A percentile compares a stretch with the other conserved stretches of the same genome.
Conservation (phyloP, 495 filamentous ascomycete species). For the Penicillium maclennaniae region DNA sequence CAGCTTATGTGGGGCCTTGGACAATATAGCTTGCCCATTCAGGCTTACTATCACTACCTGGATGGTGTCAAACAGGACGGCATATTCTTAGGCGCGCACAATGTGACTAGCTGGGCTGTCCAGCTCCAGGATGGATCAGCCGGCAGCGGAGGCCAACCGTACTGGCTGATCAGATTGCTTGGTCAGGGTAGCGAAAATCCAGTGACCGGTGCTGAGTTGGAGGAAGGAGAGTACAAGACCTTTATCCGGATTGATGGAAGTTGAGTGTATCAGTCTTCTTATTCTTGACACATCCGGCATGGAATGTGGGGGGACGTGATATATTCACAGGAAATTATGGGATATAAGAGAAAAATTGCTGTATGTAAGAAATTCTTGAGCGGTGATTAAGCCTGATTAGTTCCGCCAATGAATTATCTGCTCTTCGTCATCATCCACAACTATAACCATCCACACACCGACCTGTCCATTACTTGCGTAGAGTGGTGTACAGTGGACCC, state of each 20-base stretch:
- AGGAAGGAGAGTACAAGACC: conserved; percentile 8
- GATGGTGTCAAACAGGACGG: conserved; percentile 12
- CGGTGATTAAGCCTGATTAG: not conserved
- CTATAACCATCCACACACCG: conserved; percentile 61
- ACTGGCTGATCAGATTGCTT: conserved; percentile 8
- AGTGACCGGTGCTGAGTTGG: not conserved
- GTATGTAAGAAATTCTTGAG: not conserved
- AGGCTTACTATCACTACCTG: conserved; percentile 7
- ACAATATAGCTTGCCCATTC: conserved; percentile 5
- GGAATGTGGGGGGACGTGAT: not conserved
- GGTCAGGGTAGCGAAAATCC: conserved; percentile 6
- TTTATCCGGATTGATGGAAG: conserved; percentile 7
- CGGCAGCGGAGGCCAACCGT: conserved; percentile 3
- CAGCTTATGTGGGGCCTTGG: conserved; percentile 8
- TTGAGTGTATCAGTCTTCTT: not conserved
- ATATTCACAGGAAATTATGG: not conserved
- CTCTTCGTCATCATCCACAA: conserved; percentile 48
- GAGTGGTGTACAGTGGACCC: conserved; percentile 60
- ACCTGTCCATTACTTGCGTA: conserved; percentile 52
- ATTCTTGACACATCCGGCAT: not conserved
- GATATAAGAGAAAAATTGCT: not conserved
- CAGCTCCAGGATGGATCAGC: conserved; percentile 1
- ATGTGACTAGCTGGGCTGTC: conserved; percentile 12
- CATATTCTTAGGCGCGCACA: conserved; percentile 11
- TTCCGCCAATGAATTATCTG: conserved; percentile 16